Base-by-base conservation (phyloP, 2,329 filamentous ascomycete species). In the Sporothrix sp. region DNA sequence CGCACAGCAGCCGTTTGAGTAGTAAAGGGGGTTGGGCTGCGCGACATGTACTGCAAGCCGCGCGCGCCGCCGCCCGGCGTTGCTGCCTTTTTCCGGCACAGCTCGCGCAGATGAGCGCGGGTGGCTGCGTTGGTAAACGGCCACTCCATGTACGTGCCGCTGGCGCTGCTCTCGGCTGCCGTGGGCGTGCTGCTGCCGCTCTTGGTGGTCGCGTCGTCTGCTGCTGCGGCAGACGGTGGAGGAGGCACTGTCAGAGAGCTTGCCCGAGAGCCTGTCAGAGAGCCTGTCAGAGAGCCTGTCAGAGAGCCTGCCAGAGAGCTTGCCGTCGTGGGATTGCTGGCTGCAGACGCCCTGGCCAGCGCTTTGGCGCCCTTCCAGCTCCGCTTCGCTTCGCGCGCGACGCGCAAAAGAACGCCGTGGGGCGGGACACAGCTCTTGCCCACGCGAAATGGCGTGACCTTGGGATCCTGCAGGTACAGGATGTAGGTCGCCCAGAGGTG, bases 401-500 rank as follows among this genome's bases (percentile, higher is more conserved):
- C 81, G 40, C 81, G 77, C 58, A 75, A 62, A 58, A 79, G 82
- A 9, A 84, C 80, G 14, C 81, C 81, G 38, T 79, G 71, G 3
- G 81, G 81, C 7, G 81, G 81, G 23, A 84, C 74, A 51, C 75
- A 74, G 59, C 77, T 80, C 59, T 79, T 81, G 53, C 79, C 75
- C 50, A 82, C 71, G 47, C 78, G 74, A 54, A 85, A 79, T 0
- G 81, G 81, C 1, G 81, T 85, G 3, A 84, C 79, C 44, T 78
- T 79, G 40, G 81, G 80, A 57, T 85, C 81, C 60, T 82, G 77
- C 36, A 84, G 66, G 58, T 84, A 85, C 48, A 81, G 67, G 52
- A 76, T 66, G 60, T 83, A 85, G 1, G 77, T 82, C 5, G 76
- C 72, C 81, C 81, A 85, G 9, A 85, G 65, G 58, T 85, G 81